Conservation (phyloP, 805 yeast species). For the Saccharomycopsis capsularis region DNA sequence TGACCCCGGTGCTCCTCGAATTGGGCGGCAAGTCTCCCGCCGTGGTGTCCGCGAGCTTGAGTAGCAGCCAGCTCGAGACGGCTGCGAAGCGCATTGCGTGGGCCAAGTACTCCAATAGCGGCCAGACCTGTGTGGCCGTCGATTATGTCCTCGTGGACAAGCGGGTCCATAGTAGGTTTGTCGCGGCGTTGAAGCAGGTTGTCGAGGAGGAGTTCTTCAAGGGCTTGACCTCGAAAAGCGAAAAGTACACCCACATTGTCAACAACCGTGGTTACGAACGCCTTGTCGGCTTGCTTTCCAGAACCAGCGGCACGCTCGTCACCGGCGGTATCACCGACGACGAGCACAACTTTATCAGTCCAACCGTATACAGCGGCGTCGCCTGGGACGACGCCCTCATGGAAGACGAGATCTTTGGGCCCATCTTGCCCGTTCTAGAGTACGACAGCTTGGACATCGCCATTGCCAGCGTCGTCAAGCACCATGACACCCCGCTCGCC, state of each 20-base stretch:
- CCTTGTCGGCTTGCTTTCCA: constrained; percentile 36
- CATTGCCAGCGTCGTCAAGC: constrained; percentile 35
- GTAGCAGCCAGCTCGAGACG: constrained; percentile 19
- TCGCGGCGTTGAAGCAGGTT: constrained; percentile 35
- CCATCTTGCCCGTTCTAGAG: constrained; percentile 67
- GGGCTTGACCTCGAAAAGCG: constrained; percentile 30
- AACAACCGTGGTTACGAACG: constrained; percentile 47
- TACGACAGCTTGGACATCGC: constrained; percentile 37
- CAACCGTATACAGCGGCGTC: constrained; percentile 65
- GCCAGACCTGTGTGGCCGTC: constrained; percentile 88
- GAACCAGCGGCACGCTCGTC: constrained; percentile 48
- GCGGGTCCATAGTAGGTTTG: constrained; percentile 45
- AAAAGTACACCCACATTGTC: constrained; percentile 52
- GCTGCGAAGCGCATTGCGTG: constrained; percentile 62
- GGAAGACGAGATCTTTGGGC: constrained; percentile 79
- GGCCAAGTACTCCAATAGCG: constrained; percentile 75
- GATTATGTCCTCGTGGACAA: constrained; percentile 74
- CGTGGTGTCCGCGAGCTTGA: constrained; percentile 41
- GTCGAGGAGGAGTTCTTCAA: constrained; percentile 41
- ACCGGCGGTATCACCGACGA: constrained; percentile 37
- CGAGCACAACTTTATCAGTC: constrained; percentile 48
- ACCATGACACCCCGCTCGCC: constrained; percentile 77
- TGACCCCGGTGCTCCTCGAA: constrained; percentile 78
- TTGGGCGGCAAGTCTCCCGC: constrained; percentile 92
- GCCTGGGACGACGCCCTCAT: constrained; percentile 61